A percentile compares a stretch with the other conserved stretches of the same genome.
These are phyloP conservation scores for Bacidia rubella DNA, from an alignment of 495 filamentous ascomycete genomes.

Conservation along the genomic window DNA sequence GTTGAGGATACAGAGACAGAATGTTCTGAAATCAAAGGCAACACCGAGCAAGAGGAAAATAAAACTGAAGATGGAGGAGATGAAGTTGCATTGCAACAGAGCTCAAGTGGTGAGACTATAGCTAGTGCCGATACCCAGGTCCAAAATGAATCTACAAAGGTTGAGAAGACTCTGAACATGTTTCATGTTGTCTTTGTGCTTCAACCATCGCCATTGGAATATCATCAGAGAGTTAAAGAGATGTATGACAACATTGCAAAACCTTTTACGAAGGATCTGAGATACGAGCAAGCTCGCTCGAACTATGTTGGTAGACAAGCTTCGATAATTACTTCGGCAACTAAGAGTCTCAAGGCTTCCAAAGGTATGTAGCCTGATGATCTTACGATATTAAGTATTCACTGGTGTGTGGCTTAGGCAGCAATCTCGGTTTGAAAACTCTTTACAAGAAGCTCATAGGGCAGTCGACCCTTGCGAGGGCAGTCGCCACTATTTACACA, in stretches of 20 bases:
- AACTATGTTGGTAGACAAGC: conserved; percentile 83
- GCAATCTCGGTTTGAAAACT: conserved; percentile 1
- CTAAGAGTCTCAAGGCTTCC: conserved; percentile 69
- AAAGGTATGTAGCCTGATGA: conserved; percentile 38
- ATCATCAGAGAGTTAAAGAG: conserved; percentile 56
- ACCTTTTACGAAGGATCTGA: conserved; percentile 77
- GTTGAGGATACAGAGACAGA: background rate
- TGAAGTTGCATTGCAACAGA: background rate
- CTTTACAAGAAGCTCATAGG: conserved; percentile 48
- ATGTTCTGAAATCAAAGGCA: background rate
- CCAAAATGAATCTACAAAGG: background rate
- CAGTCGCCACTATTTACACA: conserved; percentile 66
- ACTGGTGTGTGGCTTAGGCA: background rate
- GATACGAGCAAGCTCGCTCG: conserved; percentile 75
- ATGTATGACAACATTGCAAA: conserved; percentile 81
- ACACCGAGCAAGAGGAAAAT: background rate
- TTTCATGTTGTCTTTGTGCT: conserved; percentile 93
- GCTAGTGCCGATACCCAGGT: too few species aligned
- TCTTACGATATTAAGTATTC: background rate
- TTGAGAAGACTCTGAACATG: conserved; percentile 59
- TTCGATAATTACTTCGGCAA: conserved; percentile 50
- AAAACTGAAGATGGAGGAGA: background rate
- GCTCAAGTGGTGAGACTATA: too few species aligned
- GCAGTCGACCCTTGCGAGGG: conserved; percentile 66
- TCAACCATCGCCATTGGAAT: conserved; percentile 62